Evolutionary conservation across 148 eudicot species (phyloP).

Genomic region (Chenopodium album): DNA sequence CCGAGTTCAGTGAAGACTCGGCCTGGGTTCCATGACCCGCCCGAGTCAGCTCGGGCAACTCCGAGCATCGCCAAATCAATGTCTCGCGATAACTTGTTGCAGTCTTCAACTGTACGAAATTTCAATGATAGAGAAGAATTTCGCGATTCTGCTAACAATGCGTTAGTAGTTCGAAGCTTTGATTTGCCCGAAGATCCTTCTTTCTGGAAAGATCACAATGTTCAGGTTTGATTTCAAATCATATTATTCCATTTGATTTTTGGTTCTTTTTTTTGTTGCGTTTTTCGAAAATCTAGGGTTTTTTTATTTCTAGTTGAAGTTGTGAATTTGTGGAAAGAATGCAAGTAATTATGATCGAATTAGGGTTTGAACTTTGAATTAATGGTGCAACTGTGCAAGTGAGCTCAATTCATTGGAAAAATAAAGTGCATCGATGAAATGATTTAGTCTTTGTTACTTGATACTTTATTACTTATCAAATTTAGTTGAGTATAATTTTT

Average conservation of each 20-base stretch:
- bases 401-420: neutral
- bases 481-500: neutral
- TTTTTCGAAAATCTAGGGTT: neutral
- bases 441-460: neutral
- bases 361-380: neutral
- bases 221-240: constrained; percentile 50
- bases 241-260: neutral
- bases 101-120: constrained; percentile 48
- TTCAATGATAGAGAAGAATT: constrained; percentile 38
- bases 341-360: neutral
- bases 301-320: neutral
- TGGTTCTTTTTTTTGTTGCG: neutral
- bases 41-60: constrained; percentile 51
- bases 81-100: constrained; percentile 40
- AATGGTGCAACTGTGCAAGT: neutral
- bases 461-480: neutral
- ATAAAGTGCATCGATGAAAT: neutral
- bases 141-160: constrained; percentile 29
- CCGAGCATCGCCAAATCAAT: constrained; percentile 60
- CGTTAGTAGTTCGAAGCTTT: constrained; percentile 44
- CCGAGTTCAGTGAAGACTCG: constrained; percentile 63
- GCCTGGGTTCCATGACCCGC: constrained; percentile 53
- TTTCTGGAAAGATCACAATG: constrained; percentile 96
- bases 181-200: constrained; percentile 78
- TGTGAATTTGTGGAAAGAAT: constrained; percentile 1